phyloP scores from a whole-genome alignment of 441 rosid genomes.

The Erysimum cheiri region DNA sequence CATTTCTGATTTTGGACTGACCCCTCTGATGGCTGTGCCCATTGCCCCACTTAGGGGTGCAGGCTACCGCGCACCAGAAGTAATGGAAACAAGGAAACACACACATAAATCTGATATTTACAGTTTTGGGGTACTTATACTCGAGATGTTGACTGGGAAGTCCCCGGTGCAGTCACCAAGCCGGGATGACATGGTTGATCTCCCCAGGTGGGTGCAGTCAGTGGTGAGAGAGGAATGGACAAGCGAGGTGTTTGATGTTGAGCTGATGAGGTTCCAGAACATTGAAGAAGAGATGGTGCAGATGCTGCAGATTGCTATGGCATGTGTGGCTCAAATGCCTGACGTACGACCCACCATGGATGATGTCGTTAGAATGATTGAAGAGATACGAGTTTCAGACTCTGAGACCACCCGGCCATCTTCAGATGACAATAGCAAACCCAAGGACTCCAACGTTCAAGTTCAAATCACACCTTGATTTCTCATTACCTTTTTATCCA shows the following conservation, averaged over 20 bases:
- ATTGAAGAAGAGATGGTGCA: slow-evolving; percentile 82
- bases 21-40: slow-evolving; percentile 62
- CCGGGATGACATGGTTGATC: slow-evolving; percentile 72
- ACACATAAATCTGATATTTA: slow-evolving; percentile 68
- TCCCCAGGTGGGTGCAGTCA: slow-evolving; percentile 81
- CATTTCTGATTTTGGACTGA: slow-evolving; percentile 62
- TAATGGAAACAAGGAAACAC: slow-evolving; percentile 66
- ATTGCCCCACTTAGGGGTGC: slow-evolving; percentile 54
- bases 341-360: slow-evolving; percentile 70
- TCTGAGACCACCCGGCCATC: slow-evolving; percentile 58
- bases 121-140: slow-evolving; percentile 75
- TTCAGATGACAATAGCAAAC: slow-evolving; percentile 72
- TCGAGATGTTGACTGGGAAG: slow-evolving; percentile 75
- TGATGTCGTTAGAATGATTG: slow-evolving; percentile 69
- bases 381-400: slow-evolving; percentile 65
- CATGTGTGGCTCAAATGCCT: slow-evolving; percentile 64
- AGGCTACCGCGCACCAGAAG: slow-evolving; percentile 79
- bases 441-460: slow-evolving; percentile 77
- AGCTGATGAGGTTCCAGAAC: slow-evolving; percentile 70
- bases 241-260: slow-evolving; percentile 75
- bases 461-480: slow-evolving; percentile 67
- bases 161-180: slow-evolving; percentile 66
- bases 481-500: background rate
- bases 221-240: slow-evolving; percentile 86
- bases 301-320: slow-evolving; percentile 76